These are phyloP conservation scores for Aureobasidium pullulans DNA, from an alignment of 2,329 filamentous ascomycete genomes.

Conservation along the genomic window DNA sequence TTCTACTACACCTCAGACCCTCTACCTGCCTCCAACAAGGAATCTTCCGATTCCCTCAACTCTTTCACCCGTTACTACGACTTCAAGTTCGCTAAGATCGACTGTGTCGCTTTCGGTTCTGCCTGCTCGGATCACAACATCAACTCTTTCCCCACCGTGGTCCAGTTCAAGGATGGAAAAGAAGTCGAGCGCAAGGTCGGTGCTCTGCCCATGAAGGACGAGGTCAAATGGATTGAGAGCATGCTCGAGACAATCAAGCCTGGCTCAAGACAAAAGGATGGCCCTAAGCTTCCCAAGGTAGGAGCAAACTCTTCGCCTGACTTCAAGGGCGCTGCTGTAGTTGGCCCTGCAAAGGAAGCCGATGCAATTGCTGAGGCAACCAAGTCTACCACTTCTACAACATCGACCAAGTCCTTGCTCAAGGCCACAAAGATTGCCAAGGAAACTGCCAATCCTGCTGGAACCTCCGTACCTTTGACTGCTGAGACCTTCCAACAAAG, in stretches of 20 bases:
- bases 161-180: constrained; percentile 73
- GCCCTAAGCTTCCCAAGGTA: constrained; percentile 61
- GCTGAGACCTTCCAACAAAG: constrained; percentile 78
- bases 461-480: constrained; percentile 66
- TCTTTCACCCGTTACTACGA: constrained; percentile 78
- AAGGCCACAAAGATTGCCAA: constrained; percentile 42
- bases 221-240: constrained; percentile 68
- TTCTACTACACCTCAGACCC: constrained; percentile 87
- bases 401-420: constrained; percentile 36
- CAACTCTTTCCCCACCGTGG: constrained; percentile 65
- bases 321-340: constrained; percentile 28
- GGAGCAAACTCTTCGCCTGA: constrained; percentile 47
- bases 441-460: constrained; percentile 63
- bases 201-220: constrained; percentile 55
- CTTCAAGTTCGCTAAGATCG: constrained; percentile 77
- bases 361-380: constrained; percentile 21
- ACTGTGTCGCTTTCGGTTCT: constrained; percentile 79
- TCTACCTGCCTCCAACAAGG: constrained; percentile 42
- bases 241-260: constrained; percentile 71
- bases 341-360: constrained; percentile 20
- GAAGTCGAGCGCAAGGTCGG: constrained; percentile 57
- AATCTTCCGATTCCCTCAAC: constrained; percentile 46
- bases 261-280: constrained; percentile 64
- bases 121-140: constrained; percentile 65
- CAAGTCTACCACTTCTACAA: constrained; percentile 23